Base-by-base conservation (phyloP, 371 early-diverging fungal genomes). In the Mortierella sp. region DNA sequence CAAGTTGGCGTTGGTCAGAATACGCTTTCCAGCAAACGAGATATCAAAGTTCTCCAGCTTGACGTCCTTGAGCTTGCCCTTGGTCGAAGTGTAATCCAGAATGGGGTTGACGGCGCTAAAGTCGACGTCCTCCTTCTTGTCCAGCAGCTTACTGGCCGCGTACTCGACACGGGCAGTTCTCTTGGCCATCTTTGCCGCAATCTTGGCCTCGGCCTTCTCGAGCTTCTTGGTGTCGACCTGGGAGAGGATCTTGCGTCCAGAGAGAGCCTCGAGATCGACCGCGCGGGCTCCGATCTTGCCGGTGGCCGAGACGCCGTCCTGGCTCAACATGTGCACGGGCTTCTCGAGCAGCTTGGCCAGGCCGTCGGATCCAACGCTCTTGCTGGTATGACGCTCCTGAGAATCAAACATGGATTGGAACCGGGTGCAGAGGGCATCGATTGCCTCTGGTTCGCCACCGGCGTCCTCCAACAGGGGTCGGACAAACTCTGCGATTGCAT, bases 11-110 rank as follows among this genome's bases (percentile, higher is more conserved):
- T 96, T 94, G 52, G 93, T 95, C 37, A 99, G 89, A 74, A 99
- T 98, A 82, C 94, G 94, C 86, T 96, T 95, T 48, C 98, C 98
- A 61, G 96, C 96, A 91, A 95, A 96, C 34, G 95, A 94, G 65
- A 98, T 96, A 85, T 98, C 99, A 87, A 99, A 98, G 89, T 96
- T 95, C 66, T 97, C 97, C 68, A 98, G 79, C 88, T 95, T 95
- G 88, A 99, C 91, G 79, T 99, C 99, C 90, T 98, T 98, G 85
- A 92, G 90, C 86, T 94, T 93, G 78, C 95, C 94, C 84, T 92
- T 92, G 45, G 94, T 94, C 3, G 93, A 88, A 6, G 96, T 95
- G 86, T 95, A 95, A 88, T 95, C 95, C 71, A 95, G 85, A 86
- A 95, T 92, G 14, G 95, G 95, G 81, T 95, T 96, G 77, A 94